These are phyloP conservation scores for Epichloe uncinata DNA, from an alignment of 2,329 filamentous ascomycete species.

Conservation along the genomic window DNA sequence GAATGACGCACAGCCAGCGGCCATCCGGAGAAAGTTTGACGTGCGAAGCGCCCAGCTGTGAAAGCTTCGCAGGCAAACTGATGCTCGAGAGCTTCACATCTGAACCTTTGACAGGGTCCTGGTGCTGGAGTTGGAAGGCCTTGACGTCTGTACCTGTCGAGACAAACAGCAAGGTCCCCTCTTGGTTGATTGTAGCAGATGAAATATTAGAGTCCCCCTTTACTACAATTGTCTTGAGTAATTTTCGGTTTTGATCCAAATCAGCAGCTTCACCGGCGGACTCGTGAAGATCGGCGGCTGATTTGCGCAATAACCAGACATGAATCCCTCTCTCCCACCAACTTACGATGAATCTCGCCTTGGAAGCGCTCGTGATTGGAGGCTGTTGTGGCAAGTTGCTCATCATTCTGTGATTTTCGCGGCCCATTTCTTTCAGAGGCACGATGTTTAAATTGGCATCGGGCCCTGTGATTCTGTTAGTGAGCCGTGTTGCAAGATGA, in stretches of 20 bases:
- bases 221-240: conserved; percentile 55
- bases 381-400: conserved; percentile 73
- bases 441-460: conserved; percentile 74
- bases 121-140: conserved; percentile 54
- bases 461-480: conserved; percentile 42
- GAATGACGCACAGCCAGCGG: conserved; percentile 54
- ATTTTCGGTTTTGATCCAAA: conserved; percentile 43
- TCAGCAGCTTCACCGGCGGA: conserved; percentile 25
- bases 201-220: conserved; percentile 69
- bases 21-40: conserved; percentile 58
- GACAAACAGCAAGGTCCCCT: conserved; percentile 63
- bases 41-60: conserved; percentile 50
- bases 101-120: conserved; percentile 35
- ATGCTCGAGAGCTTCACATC: conserved; percentile 59
- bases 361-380: conserved; percentile 58
- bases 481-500: background rate
- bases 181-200: conserved; percentile 55
- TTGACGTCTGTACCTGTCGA: conserved; percentile 65
- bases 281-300: conserved; percentile 33
- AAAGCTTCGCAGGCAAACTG: conserved; percentile 43
- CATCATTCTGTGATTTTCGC: conserved; percentile 73
- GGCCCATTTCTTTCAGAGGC: conserved; percentile 57
- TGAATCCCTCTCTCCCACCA: conserved; percentile 93
- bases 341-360: conserved; percentile 64
- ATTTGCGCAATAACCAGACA: conserved; percentile 53